phyloP scores from a whole-genome alignment of 768 basidiomycete species.

The Tylopilus sp. region DNA sequence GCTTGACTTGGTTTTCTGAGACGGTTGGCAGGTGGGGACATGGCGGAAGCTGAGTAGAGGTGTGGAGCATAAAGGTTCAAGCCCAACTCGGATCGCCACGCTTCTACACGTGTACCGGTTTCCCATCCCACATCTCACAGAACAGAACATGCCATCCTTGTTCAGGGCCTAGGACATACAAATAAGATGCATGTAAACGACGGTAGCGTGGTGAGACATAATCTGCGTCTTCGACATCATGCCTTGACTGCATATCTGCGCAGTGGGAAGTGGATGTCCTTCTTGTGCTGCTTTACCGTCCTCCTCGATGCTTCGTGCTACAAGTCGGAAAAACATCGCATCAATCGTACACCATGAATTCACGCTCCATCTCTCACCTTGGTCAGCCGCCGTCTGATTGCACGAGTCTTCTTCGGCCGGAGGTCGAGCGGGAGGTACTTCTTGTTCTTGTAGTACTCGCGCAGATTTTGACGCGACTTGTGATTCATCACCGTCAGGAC shows the following conservation, averaged over 20 bases:
- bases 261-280: conserved; percentile 88
- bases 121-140: conserved; percentile 1
- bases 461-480: conserved; percentile 94
- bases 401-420: conserved; percentile 96
- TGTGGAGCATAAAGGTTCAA: conserved; percentile 4
- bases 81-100: conserved; percentile 7
- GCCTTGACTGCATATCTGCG: conserved; percentile 97
- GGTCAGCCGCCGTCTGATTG: conserved; percentile 93
- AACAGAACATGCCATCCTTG: conserved; percentile 25
- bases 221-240: conserved; percentile 38
- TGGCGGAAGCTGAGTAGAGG: conserved; percentile 26
- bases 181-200: conserved; percentile 30
- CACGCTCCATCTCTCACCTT: conserved; percentile 50
- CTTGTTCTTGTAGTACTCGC: conserved; percentile 97
- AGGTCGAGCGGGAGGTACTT: conserved; percentile 97
- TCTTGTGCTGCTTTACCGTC: conserved; percentile 93
- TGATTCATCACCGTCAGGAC: conserved; percentile 98
- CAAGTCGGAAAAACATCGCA: conserved; percentile 5
- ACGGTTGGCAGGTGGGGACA: conserved; percentile 38
- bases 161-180: conserved; percentile 40
- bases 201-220: conserved; percentile 20
- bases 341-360: not conserved
- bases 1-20: conserved; percentile 38
- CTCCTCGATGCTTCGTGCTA: conserved; percentile 82
- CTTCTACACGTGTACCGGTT: conserved; percentile 28